phyloP scores from a whole-genome alignment of 2,329 filamentous ascomycete genomes.

The Atkinsonella texensis region DNA sequence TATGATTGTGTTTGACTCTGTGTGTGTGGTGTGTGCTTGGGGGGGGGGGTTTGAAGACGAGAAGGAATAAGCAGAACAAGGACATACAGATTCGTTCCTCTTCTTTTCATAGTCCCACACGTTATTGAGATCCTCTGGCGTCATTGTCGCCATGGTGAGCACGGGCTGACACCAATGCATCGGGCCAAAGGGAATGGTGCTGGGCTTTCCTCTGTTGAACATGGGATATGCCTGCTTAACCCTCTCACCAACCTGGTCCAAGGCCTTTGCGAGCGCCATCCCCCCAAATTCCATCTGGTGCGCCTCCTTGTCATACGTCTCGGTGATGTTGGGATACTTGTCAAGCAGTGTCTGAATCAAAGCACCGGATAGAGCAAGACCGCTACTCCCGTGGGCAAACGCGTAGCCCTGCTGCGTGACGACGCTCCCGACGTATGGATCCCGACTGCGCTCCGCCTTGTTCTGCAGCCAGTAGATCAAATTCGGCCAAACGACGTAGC shows the following conservation, averaged over 20 bases:
- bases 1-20: neutral
- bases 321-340: constrained; percentile 28
- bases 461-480: constrained; percentile 36
- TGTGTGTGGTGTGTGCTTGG: no score
- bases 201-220: constrained; percentile 44
- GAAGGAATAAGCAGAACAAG: neutral
- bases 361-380: constrained; percentile 41
- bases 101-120: constrained; percentile 43
- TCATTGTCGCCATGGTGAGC: constrained; percentile 45
- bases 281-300: constrained; percentile 39
- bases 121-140: constrained; percentile 36
- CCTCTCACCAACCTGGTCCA: constrained; percentile 31
- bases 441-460: constrained; percentile 28
- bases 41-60: neutral
- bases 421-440: constrained; percentile 39
- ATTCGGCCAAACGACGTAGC: constrained; percentile 44
- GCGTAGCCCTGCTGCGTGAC: constrained; percentile 31
- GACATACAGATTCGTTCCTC: constrained; percentile 28
- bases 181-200: constrained; percentile 34
- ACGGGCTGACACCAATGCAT: constrained; percentile 44
- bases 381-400: constrained; percentile 47
- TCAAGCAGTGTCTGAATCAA: constrained; percentile 37
- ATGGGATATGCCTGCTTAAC: constrained; percentile 36
- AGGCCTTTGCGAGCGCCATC: constrained; percentile 34
- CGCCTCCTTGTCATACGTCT: constrained; percentile 34